Evolutionary conservation across 257 asterid genomes (phyloP).

Genomic region (Jacaranda mimosifolia): DNA sequence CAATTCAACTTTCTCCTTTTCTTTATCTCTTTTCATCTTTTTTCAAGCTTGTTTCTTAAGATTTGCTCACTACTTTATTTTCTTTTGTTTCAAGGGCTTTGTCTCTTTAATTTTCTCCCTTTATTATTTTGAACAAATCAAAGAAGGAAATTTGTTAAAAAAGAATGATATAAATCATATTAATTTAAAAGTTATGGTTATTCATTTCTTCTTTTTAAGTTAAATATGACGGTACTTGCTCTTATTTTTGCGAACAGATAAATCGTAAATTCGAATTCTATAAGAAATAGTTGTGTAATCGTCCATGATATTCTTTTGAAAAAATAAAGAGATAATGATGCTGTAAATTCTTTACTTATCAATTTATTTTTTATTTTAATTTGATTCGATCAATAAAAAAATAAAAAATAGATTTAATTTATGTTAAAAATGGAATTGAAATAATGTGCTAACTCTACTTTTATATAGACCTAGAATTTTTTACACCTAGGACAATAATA

Average conservation of each 20-base stretch:
- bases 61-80: slow-evolving; percentile 20
- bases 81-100: background rate
- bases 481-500: background rate
- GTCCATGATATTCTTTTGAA: too few species aligned
- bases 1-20: slow-evolving; percentile 37
- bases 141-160: background rate
- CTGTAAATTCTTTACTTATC: background rate
- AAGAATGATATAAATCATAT: background rate
- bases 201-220: background rate
- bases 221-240: too few species aligned
- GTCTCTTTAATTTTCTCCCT: background rate
- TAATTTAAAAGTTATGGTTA: background rate
- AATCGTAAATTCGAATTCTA: too few species aligned
- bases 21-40: slow-evolving; percentile 36
- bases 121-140: background rate
- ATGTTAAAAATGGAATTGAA: background rate
- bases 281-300: too few species aligned
- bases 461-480: background rate
- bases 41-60: slow-evolving; percentile 40
- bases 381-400: background rate
- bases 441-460: background rate
- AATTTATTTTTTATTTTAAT: background rate
- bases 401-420: background rate
- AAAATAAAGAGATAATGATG: too few species aligned
- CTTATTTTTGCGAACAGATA: too few species aligned